phyloP scores from a whole-genome alignment of 768 basidiomycete species.

The Mrakia gelida region DNA sequence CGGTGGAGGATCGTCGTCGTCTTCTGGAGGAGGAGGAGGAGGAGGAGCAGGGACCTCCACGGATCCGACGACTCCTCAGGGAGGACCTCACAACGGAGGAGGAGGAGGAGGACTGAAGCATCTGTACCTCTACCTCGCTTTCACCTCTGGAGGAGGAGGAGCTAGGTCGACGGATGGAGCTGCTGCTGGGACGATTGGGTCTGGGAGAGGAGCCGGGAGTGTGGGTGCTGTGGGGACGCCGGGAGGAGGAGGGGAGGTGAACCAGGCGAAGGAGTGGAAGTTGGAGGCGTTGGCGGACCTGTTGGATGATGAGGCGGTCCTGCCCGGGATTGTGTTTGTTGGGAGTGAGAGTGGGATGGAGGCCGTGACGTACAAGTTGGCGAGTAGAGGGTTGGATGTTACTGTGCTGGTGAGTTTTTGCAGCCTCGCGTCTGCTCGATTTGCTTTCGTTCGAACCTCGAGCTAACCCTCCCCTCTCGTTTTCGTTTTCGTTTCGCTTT shows the following conservation, averaged over 20 bases:
- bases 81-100: conserved; percentile 51
- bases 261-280: conserved; percentile 62
- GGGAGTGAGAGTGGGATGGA: conserved; percentile 83
- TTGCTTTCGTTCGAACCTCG: background rate
- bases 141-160: conserved; percentile 58
- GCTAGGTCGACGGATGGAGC: conserved; percentile 51
- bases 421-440: background rate
- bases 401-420: conserved; percentile 70
- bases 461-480: conserved; percentile 6
- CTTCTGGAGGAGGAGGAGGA: conserved; percentile 31
- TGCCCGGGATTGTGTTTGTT: conserved; percentile 79
- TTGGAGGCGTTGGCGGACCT: conserved; percentile 84
- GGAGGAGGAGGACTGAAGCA: conserved; percentile 71
- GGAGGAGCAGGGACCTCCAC: no score
- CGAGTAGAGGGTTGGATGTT: conserved; percentile 77
- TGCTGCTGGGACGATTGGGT: conserved; percentile 85
- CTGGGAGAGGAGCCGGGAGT: conserved; percentile 65
- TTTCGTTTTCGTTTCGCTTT: conserved; percentile 34
- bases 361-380: conserved; percentile 82
- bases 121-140: conserved; percentile 92
- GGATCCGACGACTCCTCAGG: conserved; percentile 1
- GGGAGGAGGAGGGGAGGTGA: conserved; percentile 37
- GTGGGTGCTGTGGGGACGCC: conserved; percentile 54
- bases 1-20: background rate
- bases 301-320: conserved; percentile 77